A percentile compares a stretch with the other conserved stretches of the same genome.
Conservation (phyloP, 2,329 filamentous ascomycete species). For the Stagonosporopsis tanaceti region DNA sequence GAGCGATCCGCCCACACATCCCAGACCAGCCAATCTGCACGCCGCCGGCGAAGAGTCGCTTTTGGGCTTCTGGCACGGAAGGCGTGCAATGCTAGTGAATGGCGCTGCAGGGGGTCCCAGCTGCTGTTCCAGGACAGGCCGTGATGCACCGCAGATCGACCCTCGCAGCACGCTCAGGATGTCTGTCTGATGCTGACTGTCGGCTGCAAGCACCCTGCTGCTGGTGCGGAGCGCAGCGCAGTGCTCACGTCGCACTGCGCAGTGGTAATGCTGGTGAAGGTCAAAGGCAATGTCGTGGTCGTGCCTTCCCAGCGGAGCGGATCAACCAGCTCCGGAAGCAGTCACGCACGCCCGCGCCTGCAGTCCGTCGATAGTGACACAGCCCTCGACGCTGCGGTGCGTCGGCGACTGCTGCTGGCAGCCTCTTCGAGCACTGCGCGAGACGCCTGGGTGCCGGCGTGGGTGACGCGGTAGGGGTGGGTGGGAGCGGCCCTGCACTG, state of each 20-base stretch:
- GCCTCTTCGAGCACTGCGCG: slow-evolving; percentile 24
- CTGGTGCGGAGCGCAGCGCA: not conserved
- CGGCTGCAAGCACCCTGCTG: slow-evolving; percentile 36
- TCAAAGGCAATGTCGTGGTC: not conserved
- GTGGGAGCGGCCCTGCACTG: slow-evolving; percentile 26
- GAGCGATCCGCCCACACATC: slow-evolving; percentile 47
- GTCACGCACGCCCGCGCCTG: slow-evolving; percentile 21
- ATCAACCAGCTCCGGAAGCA: slow-evolving; percentile 29
- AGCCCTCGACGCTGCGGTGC: slow-evolving; percentile 16
- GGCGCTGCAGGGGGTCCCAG: slow-evolving; percentile 35
- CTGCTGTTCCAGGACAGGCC: slow-evolving; percentile 48
- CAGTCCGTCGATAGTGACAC: slow-evolving; percentile 19
- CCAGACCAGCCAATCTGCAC: slow-evolving; percentile 49
- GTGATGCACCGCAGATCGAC: slow-evolving; percentile 52
- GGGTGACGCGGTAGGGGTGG: slow-evolving; percentile 25
- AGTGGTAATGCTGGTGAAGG: not conserved
- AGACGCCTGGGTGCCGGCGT: slow-evolving; percentile 18
- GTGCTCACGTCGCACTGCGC: not conserved
- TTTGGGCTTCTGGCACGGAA: slow-evolving; percentile 49
- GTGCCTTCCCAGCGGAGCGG: slow-evolving; percentile 28
- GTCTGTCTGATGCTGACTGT: slow-evolving; percentile 20
- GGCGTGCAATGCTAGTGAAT: slow-evolving; percentile 16
- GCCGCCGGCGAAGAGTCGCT: slow-evolving; percentile 49
- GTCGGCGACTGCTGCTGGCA: slow-evolving; percentile 19
- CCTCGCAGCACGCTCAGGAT: slow-evolving; percentile 36